Percentiles rank a stretch among this genome's conserved stretches.
These are phyloP conservation scores for Spongispora temasekensis DNA, from an alignment of 1,284 basidiomycete genomes.

Conservation along the genomic window DNA sequence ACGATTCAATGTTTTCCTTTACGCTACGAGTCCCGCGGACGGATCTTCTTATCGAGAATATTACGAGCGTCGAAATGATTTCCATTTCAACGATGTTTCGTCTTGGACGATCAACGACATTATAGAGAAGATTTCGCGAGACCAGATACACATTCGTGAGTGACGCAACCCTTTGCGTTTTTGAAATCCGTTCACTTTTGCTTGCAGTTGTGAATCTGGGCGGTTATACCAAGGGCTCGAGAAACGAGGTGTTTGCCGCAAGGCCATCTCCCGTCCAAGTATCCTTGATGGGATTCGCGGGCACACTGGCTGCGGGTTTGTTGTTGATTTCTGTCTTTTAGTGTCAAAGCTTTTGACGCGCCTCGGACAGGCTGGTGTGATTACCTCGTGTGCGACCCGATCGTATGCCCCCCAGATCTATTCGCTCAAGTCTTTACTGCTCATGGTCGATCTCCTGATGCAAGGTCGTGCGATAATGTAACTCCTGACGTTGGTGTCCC, in stretches of 20 bases:
- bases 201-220: conserved; percentile 54
- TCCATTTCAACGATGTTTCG: conserved; percentile 54
- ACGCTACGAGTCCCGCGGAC: conserved; percentile 58
- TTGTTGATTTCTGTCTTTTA: conserved; percentile 1
- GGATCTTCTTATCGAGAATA: conserved; percentile 51
- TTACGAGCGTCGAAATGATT: conserved; percentile 49
- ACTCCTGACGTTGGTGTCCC: conserved; percentile 36
- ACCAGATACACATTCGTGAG: conserved; percentile 56
- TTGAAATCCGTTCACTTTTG: neutral
- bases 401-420: conserved; percentile 48
- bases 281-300: conserved; percentile 60
- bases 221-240: conserved; percentile 67
- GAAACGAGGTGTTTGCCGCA: conserved; percentile 64
- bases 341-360: neutral
- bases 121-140: conserved; percentile 46
- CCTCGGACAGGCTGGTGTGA: conserved; percentile 58
- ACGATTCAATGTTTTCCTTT: conserved; percentile 52
- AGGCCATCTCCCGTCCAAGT: conserved; percentile 61
- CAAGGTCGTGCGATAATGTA: conserved; percentile 3
- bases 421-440: conserved; percentile 36
- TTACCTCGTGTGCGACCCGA: conserved; percentile 58
- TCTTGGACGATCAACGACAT: conserved; percentile 45
- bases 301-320: conserved; percentile 52
- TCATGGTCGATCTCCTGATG: conserved; percentile 8
- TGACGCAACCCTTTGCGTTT: conserved; percentile 7